These are phyloP conservation scores for Haplosporangium sp. DNA, from an alignment of 371 early-diverging fungal species.

Conservation along the genomic window DNA sequence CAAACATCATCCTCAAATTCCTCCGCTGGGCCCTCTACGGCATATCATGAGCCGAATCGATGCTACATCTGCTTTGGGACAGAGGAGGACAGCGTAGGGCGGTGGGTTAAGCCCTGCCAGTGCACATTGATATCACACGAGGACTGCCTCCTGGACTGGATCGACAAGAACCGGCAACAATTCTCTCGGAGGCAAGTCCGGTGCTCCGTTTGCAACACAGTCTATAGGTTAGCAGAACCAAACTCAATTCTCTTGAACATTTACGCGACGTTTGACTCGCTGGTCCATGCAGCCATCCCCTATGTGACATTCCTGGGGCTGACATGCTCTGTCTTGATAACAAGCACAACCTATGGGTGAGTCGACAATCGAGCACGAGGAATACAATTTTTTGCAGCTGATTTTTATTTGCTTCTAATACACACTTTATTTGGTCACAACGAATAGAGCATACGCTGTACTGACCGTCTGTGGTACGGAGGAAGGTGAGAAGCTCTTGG, in stretches of 20 bases:
- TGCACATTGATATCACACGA: constrained; percentile 81
- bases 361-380: too few relatives aligned
- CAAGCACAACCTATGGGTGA: constrained; percentile 73
- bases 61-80: constrained; percentile 81
- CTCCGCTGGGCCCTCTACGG: neutral
- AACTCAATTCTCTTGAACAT: constrained; percentile 62
- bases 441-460: constrained; percentile 72
- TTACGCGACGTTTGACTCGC: constrained; percentile 64
- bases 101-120: constrained; percentile 81
- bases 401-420: too few relatives aligned
- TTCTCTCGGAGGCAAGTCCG: constrained; percentile 67
- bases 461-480: constrained; percentile 73
- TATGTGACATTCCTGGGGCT: constrained; percentile 73
- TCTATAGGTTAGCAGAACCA: constrained; percentile 71
- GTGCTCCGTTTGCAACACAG: constrained; percentile 81
- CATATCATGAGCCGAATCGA: constrained; percentile 43
- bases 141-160: constrained; percentile 81
- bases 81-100: constrained; percentile 65
- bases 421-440: too few relatives aligned
- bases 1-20: neutral
- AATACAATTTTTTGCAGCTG: too few relatives aligned
- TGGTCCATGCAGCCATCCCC: constrained; percentile 72
- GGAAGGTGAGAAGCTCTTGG: constrained; percentile 73
- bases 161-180: constrained; percentile 75
- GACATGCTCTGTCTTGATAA: constrained; percentile 68